Base-by-base conservation (phyloP, 352 stramenopile genomes). In the Phytophthora litchii region DNA sequence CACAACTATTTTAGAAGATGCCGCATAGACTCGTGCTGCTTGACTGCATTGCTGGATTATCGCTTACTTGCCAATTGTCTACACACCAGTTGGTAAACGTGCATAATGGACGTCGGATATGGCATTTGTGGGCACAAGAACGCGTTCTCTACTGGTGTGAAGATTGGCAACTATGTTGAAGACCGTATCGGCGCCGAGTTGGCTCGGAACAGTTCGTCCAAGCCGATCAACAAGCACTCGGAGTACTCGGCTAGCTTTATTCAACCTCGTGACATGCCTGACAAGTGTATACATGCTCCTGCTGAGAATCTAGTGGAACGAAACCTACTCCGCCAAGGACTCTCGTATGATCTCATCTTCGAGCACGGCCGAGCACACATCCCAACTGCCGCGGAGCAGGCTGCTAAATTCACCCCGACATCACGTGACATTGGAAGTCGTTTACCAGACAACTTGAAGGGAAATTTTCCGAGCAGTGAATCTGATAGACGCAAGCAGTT, bases 61-160 rank as follows among this genome's bases (percentile, higher is more conserved):
- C 37, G 29, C 5, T 25, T 37, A 49, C 36, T 8, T 25, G 31
- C 6, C 32, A 0, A 44, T 41, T 25, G 3, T 12, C 34, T 19
- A 34, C 29, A 31, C 16, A 17, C 19, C 19, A 42, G 31, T 31
- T 29, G 35, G 23, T 37, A 70, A 25, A 40, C 12, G 14, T 19
- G 0, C 23, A 34, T 6, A 19, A 83, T 84, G 72, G 73, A 70
- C 51, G 44, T 69, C 25, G 85, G 85, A 7, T 92, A 83, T 47
- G 85, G 85, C 36, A 80, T 92, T 37, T 91, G 83, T 43, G 83
- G 85, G 3, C 85, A 92, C 76, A 92, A 92, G 78, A 94, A 94
- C 74, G 68, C 78, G 59, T 94, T 87, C 58, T 80, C 70, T 8
- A 84, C 79, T 17, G 72, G 74, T 23, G 79, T 91, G 41, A 91